phyloP scores from a whole-genome alignment of 441 rosid genomes.

The Hypseocharis bilobata region DNA sequence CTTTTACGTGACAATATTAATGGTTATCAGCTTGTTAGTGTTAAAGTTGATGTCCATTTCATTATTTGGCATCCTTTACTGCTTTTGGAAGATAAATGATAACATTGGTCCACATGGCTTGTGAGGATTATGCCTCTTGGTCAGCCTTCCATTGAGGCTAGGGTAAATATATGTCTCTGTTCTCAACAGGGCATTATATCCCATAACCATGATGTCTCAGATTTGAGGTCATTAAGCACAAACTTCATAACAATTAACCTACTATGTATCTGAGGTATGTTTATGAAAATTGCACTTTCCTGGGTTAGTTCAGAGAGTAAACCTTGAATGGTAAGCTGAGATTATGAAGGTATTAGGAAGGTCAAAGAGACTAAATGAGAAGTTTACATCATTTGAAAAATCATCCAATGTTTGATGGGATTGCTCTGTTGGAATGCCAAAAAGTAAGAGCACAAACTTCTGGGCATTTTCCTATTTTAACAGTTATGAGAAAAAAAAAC shows the following conservation, averaged over 20 bases:
- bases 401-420: background rate
- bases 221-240: background rate
- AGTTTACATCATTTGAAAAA: background rate
- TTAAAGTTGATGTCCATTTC: too few relatives aligned
- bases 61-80: too few relatives aligned
- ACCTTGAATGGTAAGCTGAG: background rate
- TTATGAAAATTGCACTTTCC: background rate
- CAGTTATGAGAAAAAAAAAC: background rate
- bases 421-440: background rate
- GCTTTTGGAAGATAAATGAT: too few relatives aligned
- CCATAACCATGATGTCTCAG: too few relatives aligned
- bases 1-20: too few relatives aligned
- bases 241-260: background rate
- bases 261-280: background rate
- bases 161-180: too few relatives aligned
- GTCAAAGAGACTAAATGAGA: background rate
- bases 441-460: background rate
- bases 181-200: too few relatives aligned
- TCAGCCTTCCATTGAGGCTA: too few relatives aligned
- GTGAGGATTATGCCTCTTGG: too few relatives aligned
- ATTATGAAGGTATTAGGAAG: background rate
- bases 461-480: background rate
- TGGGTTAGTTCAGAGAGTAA: background rate
- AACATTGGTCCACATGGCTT: too few relatives aligned
- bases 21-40: too few relatives aligned